Base-by-base conservation (phyloP, 1,284 basidiomycete species). In the Boletus semigastroideus region DNA sequence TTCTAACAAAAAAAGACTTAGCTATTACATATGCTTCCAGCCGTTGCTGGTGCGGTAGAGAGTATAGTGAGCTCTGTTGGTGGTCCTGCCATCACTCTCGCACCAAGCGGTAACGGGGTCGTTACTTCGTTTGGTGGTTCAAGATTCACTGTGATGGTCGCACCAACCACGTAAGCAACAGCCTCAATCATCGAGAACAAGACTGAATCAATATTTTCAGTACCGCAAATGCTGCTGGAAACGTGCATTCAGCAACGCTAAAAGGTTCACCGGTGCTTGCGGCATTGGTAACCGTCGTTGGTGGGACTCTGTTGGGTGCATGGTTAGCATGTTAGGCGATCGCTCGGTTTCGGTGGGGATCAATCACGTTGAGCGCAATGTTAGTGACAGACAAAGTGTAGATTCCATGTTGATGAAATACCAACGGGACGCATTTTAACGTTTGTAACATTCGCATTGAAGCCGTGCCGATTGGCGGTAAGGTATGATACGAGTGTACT, bases 51-150 rank as follows among this genome's bases (percentile, higher is more conserved):
- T 1, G 58, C 74, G 14, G 52, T 40, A 4, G 53, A 57, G 44
- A 60, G 37, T 17, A 53, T 61, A 43, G 63, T 80, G n/a, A 76
- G 74, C 8, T 74, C 74, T 14, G 66, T 51, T 33, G 84, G 77
- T 22, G 84, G 82, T 11, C 46, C 75, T 38, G 83, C 73, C 4
- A 67, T 79, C 54, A 86, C 83, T 2, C 68, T 86, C 13, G 73
- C 83, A 8, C 70, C 72, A 6, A 67, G 67, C 52, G 72, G 71
- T 16, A 59, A 54, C 14, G 75, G 72, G 4, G 57, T 62, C 9
- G 57, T 62, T 28, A 77, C 73, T 19, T 68, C 67, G 39, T 70
- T 73, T 52, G 73, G 64, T 13, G 74, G 74, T 27, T 68, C 71
- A 1, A 59, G 64, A 28, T 73, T 70, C 59, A 75, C 70, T 19